phyloP scores from a whole-genome alignment of 768 basidiomycete species.

The Naganishia antarctica region DNA sequence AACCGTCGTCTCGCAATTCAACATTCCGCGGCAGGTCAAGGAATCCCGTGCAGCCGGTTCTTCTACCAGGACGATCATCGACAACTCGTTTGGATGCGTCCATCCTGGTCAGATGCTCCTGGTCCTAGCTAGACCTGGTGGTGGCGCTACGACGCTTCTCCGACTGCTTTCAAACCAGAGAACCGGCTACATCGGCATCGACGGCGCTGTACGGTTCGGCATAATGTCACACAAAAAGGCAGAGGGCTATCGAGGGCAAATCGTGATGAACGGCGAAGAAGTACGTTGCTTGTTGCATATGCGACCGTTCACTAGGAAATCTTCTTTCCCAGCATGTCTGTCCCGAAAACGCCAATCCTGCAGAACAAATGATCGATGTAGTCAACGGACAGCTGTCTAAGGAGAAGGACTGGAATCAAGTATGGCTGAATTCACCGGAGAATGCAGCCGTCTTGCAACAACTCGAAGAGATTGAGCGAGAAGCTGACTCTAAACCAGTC shows the following conservation, averaged over 20 bases:
- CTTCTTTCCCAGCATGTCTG: slow-evolving; percentile 17
- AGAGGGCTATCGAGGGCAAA: background rate
- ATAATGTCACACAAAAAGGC: slow-evolving; percentile 34
- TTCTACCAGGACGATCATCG: slow-evolving; percentile 53
- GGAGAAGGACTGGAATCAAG: slow-evolving; percentile 71
- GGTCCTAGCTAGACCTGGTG: slow-evolving; percentile 68
- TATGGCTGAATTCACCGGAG: slow-evolving; percentile 71
- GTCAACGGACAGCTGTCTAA: slow-evolving; percentile 61
- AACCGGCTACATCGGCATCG: slow-evolving; percentile 61
- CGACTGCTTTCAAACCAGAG: slow-evolving; percentile 71
- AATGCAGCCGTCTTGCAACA: slow-evolving; percentile 46
- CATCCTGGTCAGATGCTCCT: slow-evolving; percentile 61
- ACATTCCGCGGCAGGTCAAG: background rate
- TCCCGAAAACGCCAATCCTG: slow-evolving; percentile 64
- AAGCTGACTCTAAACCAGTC: slow-evolving; percentile 52
- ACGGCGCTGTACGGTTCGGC: slow-evolving; percentile 69
- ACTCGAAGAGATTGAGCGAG: slow-evolving; percentile 53
- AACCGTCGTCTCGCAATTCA: slow-evolving; percentile 6
- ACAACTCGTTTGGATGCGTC: slow-evolving; percentile 57
- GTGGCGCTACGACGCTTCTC: slow-evolving; percentile 76
- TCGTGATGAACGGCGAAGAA: slow-evolving; percentile 23
- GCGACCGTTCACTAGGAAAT: slow-evolving; percentile 15
- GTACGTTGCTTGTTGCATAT: too few relatives aligned
- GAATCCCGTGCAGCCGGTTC: background rate
- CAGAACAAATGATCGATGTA: slow-evolving; percentile 61